Evolutionary conservation across 257 asterid species (phyloP).

Genomic region (Gentiana dahurica): DNA sequence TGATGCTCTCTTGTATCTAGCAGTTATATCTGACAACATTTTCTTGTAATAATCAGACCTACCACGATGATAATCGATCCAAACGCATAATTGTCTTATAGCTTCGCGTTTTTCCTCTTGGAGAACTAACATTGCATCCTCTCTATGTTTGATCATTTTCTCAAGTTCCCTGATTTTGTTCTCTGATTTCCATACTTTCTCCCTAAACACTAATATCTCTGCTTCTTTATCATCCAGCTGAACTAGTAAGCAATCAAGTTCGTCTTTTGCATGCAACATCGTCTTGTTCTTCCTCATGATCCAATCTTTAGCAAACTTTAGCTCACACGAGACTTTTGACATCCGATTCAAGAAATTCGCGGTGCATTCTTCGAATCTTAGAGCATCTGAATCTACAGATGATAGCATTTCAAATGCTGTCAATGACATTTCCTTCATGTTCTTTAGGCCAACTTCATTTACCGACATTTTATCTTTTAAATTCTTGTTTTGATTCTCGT

Average conservation of each 20-base stretch:
- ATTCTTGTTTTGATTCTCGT: slow-evolving; percentile 32
- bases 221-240: slow-evolving; percentile 65
- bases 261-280: slow-evolving; percentile 26
- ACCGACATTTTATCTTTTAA: slow-evolving; percentile 19
- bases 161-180: slow-evolving; percentile 60
- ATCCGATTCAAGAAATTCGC: slow-evolving; percentile 53
- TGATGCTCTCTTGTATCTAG: slow-evolving; percentile 6
- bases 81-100: slow-evolving; percentile 77
- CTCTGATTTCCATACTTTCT: slow-evolving; percentile 57
- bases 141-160: slow-evolving; percentile 42
- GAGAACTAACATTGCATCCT: slow-evolving; percentile 49
- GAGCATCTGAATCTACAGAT: slow-evolving; percentile 40
- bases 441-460: slow-evolving; percentile 19
- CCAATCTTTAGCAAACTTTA: slow-evolving; percentile 61
- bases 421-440: slow-evolving; percentile 33
- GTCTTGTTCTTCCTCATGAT: slow-evolving; percentile 51
- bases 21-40: slow-evolving; percentile 31
- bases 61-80: slow-evolving; percentile 78
- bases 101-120: slow-evolving; percentile 86
- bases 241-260: slow-evolving; percentile 35
- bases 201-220: slow-evolving; percentile 48
- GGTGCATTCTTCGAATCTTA: slow-evolving; percentile 45
- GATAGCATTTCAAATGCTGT: slow-evolving; percentile 40
- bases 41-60: slow-evolving; percentile 66
- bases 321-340: slow-evolving; percentile 55